phyloP scores from a whole-genome alignment of 345 rosid genomes.

The Populus nigra region DNA sequence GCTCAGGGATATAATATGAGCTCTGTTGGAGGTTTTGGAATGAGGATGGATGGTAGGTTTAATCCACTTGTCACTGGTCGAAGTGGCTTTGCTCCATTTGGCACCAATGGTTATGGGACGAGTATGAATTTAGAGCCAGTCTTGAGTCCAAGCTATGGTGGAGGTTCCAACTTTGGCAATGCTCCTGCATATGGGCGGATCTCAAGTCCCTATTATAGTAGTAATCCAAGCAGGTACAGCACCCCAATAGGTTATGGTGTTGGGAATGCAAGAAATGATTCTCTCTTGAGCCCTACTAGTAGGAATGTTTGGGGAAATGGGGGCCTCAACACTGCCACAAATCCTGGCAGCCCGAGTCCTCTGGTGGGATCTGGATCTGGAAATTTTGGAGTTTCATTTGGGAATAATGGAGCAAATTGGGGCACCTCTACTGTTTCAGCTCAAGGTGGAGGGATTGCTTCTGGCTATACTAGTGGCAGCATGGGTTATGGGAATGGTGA shows the following conservation, averaged over 20 bases:
- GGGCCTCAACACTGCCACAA: slow-evolving; percentile 37
- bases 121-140: slow-evolving; percentile 69
- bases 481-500: slow-evolving; percentile 42
- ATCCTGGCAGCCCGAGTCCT: slow-evolving; percentile 45
- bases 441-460: slow-evolving; percentile 41
- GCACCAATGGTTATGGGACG: slow-evolving; percentile 59
- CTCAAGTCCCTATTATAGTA: slow-evolving; percentile 49
- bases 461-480: slow-evolving; percentile 34
- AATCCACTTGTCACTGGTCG: slow-evolving; percentile 67
- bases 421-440: slow-evolving; percentile 47
- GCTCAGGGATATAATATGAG: slow-evolving; percentile 62
- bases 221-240: slow-evolving; percentile 59
- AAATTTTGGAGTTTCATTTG: slow-evolving; percentile 58
- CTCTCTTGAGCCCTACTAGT: slow-evolving; percentile 52
- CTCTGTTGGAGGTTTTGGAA: slow-evolving; percentile 54
- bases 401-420: slow-evolving; percentile 75
- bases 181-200: slow-evolving; percentile 65
- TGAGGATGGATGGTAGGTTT: slow-evolving; percentile 71
- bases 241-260: slow-evolving; percentile 65
- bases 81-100: slow-evolving; percentile 55
- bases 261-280: slow-evolving; percentile 51
- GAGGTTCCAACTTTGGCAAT: slow-evolving; percentile 54
- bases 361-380: slow-evolving; percentile 51
- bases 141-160: slow-evolving; percentile 58
- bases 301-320: slow-evolving; percentile 87